Conservation (phyloP, 768 basidiomycete species). For the Porphyrellus cyaneotinctus region DNA sequence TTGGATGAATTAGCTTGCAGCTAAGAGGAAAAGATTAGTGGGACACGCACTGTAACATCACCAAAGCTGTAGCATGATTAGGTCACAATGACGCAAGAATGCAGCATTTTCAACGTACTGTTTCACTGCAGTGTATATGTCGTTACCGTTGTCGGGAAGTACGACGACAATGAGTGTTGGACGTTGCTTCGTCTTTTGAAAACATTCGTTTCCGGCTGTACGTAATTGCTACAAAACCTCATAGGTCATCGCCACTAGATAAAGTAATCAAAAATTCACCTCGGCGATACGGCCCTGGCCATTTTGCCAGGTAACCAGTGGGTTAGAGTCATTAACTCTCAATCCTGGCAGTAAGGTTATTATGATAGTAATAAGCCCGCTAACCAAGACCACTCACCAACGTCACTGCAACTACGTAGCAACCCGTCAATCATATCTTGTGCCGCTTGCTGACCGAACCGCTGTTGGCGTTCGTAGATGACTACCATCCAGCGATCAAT, state of each 20-base stretch:
- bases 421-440: slow-evolving; percentile 55
- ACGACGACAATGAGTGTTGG: slow-evolving; percentile 64
- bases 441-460: slow-evolving; percentile 49
- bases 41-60: slow-evolving; percentile 48
- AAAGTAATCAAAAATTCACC: slow-evolving; percentile 23
- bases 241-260: not conserved
- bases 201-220: slow-evolving; percentile 46
- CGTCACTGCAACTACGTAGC: slow-evolving; percentile 43
- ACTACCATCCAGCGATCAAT: slow-evolving; percentile 62
- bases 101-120: slow-evolving; percentile 48
- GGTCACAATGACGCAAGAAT: not conserved
- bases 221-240: slow-evolving; percentile 40
- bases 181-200: slow-evolving; percentile 34
- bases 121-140: slow-evolving; percentile 74
- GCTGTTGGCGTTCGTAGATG: slow-evolving; percentile 57
- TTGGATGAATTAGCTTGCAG: slow-evolving; percentile 3
- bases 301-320: slow-evolving; percentile 51
- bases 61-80: slow-evolving; percentile 52
- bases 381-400: slow-evolving; percentile 47
- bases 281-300: slow-evolving; percentile 52
- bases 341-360: slow-evolving; percentile 46
- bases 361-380: not conserved
- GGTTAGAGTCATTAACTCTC: slow-evolving; percentile 40
- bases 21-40: not conserved
- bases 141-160: slow-evolving; percentile 70